Conservation (phyloP, 2,329 filamentous ascomycete genomes). For the Xylariaceae sp. region DNA sequence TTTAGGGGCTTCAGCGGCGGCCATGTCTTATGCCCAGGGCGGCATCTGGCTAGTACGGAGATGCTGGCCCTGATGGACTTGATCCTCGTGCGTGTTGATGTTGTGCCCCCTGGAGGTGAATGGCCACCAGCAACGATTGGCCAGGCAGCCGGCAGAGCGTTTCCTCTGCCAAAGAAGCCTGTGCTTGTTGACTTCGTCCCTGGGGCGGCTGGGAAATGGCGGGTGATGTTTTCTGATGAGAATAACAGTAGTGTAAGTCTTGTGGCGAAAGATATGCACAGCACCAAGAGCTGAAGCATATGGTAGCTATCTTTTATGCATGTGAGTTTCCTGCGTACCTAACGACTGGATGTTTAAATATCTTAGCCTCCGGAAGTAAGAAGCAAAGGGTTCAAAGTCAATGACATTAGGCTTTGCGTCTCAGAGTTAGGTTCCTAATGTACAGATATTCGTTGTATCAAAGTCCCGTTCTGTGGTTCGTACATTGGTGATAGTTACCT, state of each 20-base stretch:
- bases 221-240: constrained; percentile 11
- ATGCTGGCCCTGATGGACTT: constrained; percentile 12
- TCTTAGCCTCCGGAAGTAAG: too few species aligned
- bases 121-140: not conserved
- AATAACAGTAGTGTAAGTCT: constrained; percentile 3
- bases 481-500: too few species aligned
- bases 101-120: constrained; percentile 4
- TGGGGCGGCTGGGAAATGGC: constrained; percentile 8
- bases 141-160: constrained; percentile 2
- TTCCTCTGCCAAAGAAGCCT: constrained; percentile 4
- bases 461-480: too few species aligned
- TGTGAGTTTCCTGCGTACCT: too few species aligned
- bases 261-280: constrained; percentile 12
- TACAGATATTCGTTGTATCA: too few species aligned
- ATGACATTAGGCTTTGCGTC: too few species aligned
- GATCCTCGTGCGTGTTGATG: constrained; percentile 14
- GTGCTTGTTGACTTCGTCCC: constrained; percentile 8
- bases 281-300: constrained; percentile 2
- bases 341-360: too few species aligned
- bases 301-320: too few species aligned
- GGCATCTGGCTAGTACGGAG: constrained; percentile 21
- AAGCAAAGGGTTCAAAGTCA: too few species aligned
- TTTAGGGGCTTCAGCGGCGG: constrained; percentile 20
- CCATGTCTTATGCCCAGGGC: constrained; percentile 19
- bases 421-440: too few species aligned